Conservation (phyloP, 1,139 yeast species). For the Lodderomyces jiufengensis region DNA sequence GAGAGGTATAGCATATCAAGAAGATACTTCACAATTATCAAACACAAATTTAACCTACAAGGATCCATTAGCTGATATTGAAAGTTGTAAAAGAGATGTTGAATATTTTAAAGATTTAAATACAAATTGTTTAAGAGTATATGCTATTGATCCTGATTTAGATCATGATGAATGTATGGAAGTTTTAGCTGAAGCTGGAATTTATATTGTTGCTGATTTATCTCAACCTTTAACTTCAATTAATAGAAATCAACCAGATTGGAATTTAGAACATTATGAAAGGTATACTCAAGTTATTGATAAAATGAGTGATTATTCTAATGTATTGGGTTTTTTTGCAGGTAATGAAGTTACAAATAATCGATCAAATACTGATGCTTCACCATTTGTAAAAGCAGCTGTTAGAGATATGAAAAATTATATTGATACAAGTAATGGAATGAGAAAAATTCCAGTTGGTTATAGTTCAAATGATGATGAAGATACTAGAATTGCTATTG, state of each 20-base stretch:
- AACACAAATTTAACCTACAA: constrained; percentile 32
- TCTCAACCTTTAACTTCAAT: constrained; percentile 77
- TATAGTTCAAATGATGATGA: constrained; percentile 88
- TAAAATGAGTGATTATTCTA: constrained; percentile 76
- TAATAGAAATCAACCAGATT: constrained; percentile 72
- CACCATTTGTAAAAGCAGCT: constrained; percentile 89
- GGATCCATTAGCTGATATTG: constrained; percentile 76
- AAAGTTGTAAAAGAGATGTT: constrained; percentile 75
- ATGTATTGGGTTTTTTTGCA: constrained; percentile 84
- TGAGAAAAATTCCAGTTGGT: constrained; percentile 84
- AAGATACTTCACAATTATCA: constrained; percentile 57
- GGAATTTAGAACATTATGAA: constrained; percentile 62
- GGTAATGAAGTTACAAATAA: constrained; percentile 82
- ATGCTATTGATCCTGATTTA: constrained; percentile 71
- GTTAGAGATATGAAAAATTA: constrained; percentile 88
- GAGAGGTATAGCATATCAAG: constrained; percentile 75
- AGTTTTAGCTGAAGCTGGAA: constrained; percentile 81
- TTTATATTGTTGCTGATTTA: constrained; percentile 82
- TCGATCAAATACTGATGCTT: constrained; percentile 48
- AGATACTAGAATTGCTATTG: constrained; percentile 67
- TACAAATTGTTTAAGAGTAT: constrained; percentile 69
- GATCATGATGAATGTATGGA: constrained; percentile 90
- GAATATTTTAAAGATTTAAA: constrained; percentile 72
- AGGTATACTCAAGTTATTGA: constrained; percentile 83
- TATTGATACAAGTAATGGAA: constrained; percentile 55